phyloP scores from a whole-genome alignment of 2,329 filamentous ascomycete species.

The Amphichorda felina region DNA sequence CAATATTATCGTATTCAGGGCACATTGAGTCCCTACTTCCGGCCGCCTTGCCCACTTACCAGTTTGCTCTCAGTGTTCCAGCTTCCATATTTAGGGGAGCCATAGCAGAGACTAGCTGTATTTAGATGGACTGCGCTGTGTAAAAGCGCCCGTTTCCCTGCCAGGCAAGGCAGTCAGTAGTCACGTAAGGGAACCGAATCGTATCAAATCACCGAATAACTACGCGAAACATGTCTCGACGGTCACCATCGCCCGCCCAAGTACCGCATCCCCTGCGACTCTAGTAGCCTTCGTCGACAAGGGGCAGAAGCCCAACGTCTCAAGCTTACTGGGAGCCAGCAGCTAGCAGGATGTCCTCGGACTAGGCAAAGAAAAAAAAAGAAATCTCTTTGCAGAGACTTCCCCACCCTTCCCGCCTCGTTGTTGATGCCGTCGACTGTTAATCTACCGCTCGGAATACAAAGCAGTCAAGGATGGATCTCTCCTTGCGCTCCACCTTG shows the following conservation, averaged over 20 bases:
- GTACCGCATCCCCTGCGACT: neutral
- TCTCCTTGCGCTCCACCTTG: slow-evolving; percentile 69
- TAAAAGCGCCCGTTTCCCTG: no score
- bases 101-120: no score
- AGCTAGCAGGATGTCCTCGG: slow-evolving; percentile 22
- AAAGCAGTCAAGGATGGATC: slow-evolving; percentile 62
- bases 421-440: slow-evolving; percentile 17
- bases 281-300: neutral
- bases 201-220: no score
- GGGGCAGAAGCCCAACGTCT: neutral
- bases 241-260: neutral
- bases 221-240: neutral
- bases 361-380: slow-evolving; percentile 20
- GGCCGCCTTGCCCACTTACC: no score
- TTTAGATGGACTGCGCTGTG: no score
- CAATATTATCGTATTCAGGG: no score
- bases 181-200: no score
- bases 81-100: no score
- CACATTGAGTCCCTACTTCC: no score
- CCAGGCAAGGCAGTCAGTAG: no score
- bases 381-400: slow-evolving; percentile 10
- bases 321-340: slow-evolving; percentile 5
- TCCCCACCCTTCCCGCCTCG: slow-evolving; percentile 22
- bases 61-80: no score
- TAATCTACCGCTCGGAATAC: slow-evolving; percentile 64